These are phyloP conservation scores for Aureobasidium namibiae DNA, from an alignment of 2,329 filamentous ascomycete genomes.

Conservation along the genomic window DNA sequence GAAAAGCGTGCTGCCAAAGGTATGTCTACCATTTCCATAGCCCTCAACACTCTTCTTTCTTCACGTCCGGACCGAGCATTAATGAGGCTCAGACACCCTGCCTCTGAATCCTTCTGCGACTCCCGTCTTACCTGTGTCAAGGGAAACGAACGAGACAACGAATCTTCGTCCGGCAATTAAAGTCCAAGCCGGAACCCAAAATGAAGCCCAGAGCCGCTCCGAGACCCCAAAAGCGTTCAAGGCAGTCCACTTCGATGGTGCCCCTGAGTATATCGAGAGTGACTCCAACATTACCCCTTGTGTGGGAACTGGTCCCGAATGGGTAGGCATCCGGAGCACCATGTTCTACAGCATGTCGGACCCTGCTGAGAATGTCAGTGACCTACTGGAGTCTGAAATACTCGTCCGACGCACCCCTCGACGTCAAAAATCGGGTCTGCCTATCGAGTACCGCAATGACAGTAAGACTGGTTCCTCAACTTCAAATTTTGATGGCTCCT, in stretches of 20 bases:
- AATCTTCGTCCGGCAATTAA: background rate
- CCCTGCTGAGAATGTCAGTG: constrained; percentile 3
- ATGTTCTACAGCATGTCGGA: constrained; percentile 4
- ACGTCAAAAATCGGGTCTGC: background rate
- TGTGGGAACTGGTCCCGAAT: background rate
- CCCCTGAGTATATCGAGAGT: constrained; percentile 12
- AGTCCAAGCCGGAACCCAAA: background rate
- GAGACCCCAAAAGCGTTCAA: background rate
- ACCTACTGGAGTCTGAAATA: background rate
- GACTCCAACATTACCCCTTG: background rate
- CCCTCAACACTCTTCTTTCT: background rate
- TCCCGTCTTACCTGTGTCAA: background rate
- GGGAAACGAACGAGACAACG: background rate
- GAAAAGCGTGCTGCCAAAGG: background rate
- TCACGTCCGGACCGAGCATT: background rate
- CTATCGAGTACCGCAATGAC: background rate
- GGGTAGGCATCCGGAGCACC: constrained; percentile 2
- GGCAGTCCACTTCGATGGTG: constrained; percentile 10
- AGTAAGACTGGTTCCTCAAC: background rate
- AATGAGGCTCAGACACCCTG: constrained; percentile 3
- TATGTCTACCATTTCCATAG: background rate
- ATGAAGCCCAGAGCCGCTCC: background rate
- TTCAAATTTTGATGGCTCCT: background rate
- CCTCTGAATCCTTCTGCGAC: background rate
- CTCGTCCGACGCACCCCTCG: background rate